phyloP scores from a whole-genome alignment of 176 grass and related monocot species.

The Hordeum marinum region DNA sequence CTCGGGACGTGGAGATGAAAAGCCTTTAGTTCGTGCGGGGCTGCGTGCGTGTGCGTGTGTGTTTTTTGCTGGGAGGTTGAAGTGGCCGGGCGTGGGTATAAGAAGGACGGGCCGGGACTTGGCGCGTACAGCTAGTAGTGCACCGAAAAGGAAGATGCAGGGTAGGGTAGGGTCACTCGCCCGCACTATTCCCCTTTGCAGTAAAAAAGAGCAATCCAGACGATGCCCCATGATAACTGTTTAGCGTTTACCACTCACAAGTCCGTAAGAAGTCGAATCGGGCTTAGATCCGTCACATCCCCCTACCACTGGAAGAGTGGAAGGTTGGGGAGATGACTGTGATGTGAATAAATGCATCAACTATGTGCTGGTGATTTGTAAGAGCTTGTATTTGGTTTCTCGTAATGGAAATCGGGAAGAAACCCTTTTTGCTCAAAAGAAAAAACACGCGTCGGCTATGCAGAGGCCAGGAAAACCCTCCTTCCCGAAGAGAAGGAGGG shows the following conservation, averaged over 20 bases:
- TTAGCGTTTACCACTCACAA: background rate
- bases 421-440: too few relatives aligned
- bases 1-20: background rate
- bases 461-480: too few relatives aligned
- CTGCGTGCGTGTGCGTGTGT: background rate
- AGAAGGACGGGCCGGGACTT: background rate
- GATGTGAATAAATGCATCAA: background rate
- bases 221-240: background rate
- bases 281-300: background rate
- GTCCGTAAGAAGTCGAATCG: slow-evolving; percentile 23
- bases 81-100: slow-evolving; percentile 21
- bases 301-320: background rate
- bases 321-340: background rate
- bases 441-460: too few relatives aligned
- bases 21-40: background rate
- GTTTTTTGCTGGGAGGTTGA: background rate
- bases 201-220: slow-evolving; percentile 29
- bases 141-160: slow-evolving; percentile 24
- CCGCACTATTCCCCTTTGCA: background rate
- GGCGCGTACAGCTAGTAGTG: background rate
- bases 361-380: too few relatives aligned
- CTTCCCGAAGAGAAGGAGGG: too few relatives aligned
- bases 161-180: slow-evolving; percentile 7
- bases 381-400: too few relatives aligned
- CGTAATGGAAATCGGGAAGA: too few relatives aligned